Conservation (phyloP, 257 asterid species). For the Nicotiana benthamiana region DNA sequence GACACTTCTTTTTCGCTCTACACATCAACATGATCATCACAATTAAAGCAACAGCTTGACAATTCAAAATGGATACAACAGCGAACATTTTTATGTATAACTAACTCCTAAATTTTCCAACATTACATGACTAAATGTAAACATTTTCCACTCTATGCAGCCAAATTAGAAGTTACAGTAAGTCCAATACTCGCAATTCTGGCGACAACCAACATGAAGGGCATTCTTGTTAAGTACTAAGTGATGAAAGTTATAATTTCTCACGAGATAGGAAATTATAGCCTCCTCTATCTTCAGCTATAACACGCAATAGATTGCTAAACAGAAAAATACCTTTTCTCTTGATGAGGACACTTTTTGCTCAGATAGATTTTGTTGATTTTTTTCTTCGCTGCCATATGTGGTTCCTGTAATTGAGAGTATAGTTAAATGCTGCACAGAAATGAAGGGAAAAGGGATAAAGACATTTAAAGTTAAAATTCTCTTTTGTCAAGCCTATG, state of each 20-base stretch:
- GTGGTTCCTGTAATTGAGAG: slow-evolving; percentile 40
- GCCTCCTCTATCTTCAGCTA: not conserved
- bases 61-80: not conserved
- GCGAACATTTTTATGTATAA: not conserved
- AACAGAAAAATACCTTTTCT: slow-evolving; percentile 34
- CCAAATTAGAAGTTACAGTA: not conserved
- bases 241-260: not conserved
- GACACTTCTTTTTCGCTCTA: not conserved
- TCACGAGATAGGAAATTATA: not conserved
- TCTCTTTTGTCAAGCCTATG: slow-evolving; percentile 22
- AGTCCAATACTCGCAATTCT: not conserved
- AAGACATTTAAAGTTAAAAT: slow-evolving; percentile 6
- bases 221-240: not conserved
- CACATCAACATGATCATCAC: not conserved
- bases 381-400: slow-evolving; percentile 17
- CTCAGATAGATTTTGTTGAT: slow-evolving; percentile 22
- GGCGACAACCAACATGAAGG: not conserved
- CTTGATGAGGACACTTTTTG: slow-evolving; percentile 18
- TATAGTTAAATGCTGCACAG: not conserved
- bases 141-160: not conserved
- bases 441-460: not conserved
- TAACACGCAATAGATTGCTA: not conserved
- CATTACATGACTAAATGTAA: not conserved
- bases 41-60: not conserved
- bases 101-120: not conserved